Evolutionary conservation across 345 rosid genomes (phyloP).

Genomic region (Lumnitzera racemosa): DNA sequence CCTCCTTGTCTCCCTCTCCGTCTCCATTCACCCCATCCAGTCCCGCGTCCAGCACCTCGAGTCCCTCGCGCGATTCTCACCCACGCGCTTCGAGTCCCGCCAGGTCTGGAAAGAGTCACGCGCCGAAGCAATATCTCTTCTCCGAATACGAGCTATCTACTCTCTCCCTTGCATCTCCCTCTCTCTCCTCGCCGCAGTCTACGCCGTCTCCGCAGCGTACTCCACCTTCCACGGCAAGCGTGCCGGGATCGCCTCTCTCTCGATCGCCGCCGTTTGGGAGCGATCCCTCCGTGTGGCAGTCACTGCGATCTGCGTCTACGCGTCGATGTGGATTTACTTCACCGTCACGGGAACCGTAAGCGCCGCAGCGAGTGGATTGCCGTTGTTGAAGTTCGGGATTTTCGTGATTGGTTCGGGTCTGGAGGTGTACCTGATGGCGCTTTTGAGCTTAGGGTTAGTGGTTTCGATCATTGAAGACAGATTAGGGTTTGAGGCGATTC

Average conservation of each 20-base stretch:
- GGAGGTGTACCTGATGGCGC: conserved; percentile 57
- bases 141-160: conserved; percentile 39
- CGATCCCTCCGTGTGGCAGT: conserved; percentile 22
- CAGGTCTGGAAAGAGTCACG: conserved; percentile 66
- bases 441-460: conserved; percentile 47
- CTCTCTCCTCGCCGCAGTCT: conserved; percentile 35
- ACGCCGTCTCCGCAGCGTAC: conserved; percentile 19
- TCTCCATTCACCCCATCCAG: conserved; percentile 38
- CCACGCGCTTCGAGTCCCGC: conserved; percentile 54
- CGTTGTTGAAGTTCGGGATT: conserved; percentile 17
- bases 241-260: background rate
- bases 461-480: conserved; percentile 54
- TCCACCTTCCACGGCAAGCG: conserved; percentile 1
- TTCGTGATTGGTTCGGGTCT: conserved; percentile 19
- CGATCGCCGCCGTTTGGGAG: conserved; percentile 29
- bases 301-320: conserved; percentile 48
- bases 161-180: conserved; percentile 44
- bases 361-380: conserved; percentile 13
- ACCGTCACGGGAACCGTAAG: conserved; percentile 20
- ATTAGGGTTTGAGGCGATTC: conserved; percentile 55
- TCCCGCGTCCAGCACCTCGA: conserved; percentile 51
- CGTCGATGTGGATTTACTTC: conserved; percentile 30
- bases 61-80: conserved; percentile 32
- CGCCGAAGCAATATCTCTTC: conserved; percentile 39
- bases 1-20: conserved; percentile 46